Conservation (phyloP, 1,284 basidiomycete genomes). For the Boletus smithii region DNA sequence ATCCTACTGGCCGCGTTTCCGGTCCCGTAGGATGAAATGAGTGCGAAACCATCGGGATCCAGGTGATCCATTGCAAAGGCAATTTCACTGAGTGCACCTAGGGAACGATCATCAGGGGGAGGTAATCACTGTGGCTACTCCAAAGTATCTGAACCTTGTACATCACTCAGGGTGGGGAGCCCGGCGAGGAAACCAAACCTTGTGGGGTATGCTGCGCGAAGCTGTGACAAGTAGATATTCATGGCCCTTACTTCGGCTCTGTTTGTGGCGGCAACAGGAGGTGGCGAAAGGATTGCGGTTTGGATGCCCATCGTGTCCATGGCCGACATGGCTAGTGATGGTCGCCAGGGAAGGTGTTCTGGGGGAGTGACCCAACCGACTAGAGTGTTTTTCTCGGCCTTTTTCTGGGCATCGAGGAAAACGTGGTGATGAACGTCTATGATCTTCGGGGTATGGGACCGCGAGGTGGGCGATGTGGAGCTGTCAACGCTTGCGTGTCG, state of each 20-base stretch:
- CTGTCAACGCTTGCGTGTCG: constrained; percentile 1
- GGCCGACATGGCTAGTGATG: constrained; percentile 49
- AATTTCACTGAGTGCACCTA: constrained; percentile 58
- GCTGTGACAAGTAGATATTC: constrained; percentile 47
- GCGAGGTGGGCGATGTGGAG: not conserved
- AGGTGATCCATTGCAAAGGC: constrained; percentile 55
- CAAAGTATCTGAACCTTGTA: constrained; percentile 43
- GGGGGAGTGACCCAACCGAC: constrained; percentile 59
- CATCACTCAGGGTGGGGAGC: constrained; percentile 57
- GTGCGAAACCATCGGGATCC: constrained; percentile 55
- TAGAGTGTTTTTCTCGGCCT: constrained; percentile 41
- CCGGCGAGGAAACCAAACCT: constrained; percentile 67
- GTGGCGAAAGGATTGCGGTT: constrained; percentile 61
- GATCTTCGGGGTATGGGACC: constrained; percentile 24
- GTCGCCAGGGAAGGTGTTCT: constrained; percentile 64
- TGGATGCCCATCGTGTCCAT: constrained; percentile 60
- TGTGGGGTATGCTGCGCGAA: constrained; percentile 46
- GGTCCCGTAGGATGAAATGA: constrained; percentile 61
- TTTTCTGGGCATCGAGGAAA: constrained; percentile 50
- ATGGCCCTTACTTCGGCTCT: constrained; percentile 42
- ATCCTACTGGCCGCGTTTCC: constrained; percentile 43
- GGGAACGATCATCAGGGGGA: constrained; percentile 7
- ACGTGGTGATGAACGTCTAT: constrained; percentile 75
- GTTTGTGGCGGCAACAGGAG: constrained; percentile 51
- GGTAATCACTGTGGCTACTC: constrained; percentile 1